Evolutionary conservation across 1,284 basidiomycete species (phyloP).

Genomic region (Cryptococcus depauperatus): DNA sequence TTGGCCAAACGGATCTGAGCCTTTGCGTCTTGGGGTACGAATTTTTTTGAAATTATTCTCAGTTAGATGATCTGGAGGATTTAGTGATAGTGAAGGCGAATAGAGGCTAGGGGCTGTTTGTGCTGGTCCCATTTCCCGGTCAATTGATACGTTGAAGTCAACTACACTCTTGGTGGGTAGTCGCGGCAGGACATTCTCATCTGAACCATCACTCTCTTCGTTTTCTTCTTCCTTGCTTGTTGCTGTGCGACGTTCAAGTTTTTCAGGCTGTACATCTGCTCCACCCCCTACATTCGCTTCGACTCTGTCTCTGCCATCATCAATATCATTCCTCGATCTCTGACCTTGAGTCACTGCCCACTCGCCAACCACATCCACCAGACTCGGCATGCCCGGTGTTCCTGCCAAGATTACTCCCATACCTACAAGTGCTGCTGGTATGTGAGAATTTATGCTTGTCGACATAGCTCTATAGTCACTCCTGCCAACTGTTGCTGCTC

Average conservation of each 20-base stretch:
- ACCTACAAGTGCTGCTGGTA: conserved; percentile 71
- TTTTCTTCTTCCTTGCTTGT: conserved; percentile 11
- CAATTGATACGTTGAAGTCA: neutral
- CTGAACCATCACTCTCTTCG: conserved; percentile 38
- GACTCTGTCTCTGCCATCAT: conserved; percentile 31
- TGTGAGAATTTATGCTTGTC: conserved; percentile 62
- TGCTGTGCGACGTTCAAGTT: conserved; percentile 3
- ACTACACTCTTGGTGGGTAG: too few species aligned
- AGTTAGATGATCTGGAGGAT: conserved; percentile 10
- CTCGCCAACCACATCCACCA: conserved; percentile 65
- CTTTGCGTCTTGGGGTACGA: conserved; percentile 14
- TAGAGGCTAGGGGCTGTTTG: conserved; percentile 13
- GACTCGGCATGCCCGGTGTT: conserved; percentile 63
- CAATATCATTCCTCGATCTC: conserved; percentile 45
- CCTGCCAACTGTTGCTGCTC: too few species aligned
- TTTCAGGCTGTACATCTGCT: conserved; percentile 30
- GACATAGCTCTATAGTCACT: too few species aligned
- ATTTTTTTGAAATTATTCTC: neutral
- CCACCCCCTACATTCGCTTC: conserved; percentile 39
- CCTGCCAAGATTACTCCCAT: conserved; percentile 75
- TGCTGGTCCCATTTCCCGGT: conserved; percentile 9
- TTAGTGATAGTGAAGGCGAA: conserved; percentile 15
- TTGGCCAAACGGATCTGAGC: conserved; percentile 37
- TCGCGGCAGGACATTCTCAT: too few species aligned
- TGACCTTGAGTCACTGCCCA: conserved; percentile 80